phyloP scores from a whole-genome alignment of 306 rosid species.

The Prunus mongolica region DNA sequence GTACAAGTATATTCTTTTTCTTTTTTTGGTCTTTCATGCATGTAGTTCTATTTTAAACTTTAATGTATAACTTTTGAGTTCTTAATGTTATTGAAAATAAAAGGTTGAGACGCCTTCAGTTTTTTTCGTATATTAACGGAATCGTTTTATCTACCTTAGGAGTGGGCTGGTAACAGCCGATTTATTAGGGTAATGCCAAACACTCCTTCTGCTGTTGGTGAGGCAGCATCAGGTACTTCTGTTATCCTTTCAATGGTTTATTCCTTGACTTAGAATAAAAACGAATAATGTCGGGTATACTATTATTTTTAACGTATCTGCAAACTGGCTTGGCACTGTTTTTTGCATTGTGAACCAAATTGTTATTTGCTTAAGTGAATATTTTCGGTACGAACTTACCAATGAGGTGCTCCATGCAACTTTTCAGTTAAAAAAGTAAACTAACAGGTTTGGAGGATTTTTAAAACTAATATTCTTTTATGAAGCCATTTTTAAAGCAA shows the following conservation, averaged over 20 bases:
- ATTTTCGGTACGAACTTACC: background rate
- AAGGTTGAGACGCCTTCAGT: background rate
- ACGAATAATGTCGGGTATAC: background rate
- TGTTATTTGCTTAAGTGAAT: background rate
- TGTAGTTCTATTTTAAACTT: background rate
- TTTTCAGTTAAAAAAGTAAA: background rate
- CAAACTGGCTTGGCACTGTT: background rate
- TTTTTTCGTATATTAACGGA: background rate
- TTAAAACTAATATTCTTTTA: background rate
- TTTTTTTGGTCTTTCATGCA: background rate
- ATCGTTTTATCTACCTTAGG: constrained; percentile 35
- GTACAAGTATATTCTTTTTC: background rate
- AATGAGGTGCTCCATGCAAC: background rate
- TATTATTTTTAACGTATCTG: background rate
- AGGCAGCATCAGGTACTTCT: constrained; percentile 72
- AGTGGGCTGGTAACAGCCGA: constrained; percentile 75
- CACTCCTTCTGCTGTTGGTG: constrained; percentile 78
- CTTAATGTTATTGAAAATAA: background rate
- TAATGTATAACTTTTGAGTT: background rate
- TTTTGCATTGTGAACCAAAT: background rate
- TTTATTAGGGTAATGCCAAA: constrained; percentile 86
- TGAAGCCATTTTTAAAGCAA: background rate
- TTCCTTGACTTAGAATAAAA: background rate
- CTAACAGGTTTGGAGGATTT: background rate
- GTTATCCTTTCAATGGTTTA: background rate